Evolutionary conservation across 2,329 filamentous ascomycete genomes (phyloP), one percentile per base, ranked within the genome.

Genomic region (Trichoderma sp.): DNA sequence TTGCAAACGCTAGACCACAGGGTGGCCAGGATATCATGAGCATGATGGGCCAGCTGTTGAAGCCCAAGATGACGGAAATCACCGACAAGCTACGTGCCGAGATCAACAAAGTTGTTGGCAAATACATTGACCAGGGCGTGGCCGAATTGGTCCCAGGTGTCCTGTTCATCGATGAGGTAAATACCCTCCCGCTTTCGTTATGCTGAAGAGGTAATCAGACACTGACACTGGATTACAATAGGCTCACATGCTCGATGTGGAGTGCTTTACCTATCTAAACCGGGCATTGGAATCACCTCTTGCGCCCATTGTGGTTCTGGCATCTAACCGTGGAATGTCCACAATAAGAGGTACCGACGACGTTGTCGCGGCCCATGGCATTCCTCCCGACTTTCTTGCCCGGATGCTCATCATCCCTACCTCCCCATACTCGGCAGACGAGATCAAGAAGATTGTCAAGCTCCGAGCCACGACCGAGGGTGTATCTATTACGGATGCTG

Each of bases 1-100:
- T 98, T 70, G 95, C 95, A 71, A 99, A 99, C 76, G 92, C 95
- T 15, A 86, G 94, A 75, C 95, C 95, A 5, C 93, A 98, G 83
- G 95, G 95, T 64, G 95, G 95, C 53, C 95, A 99, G 84, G 95
- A 99, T 79, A 97, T 99, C 72, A 98, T 99, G 94, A 97, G 94
- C 83, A 98, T 99, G 95, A 98, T 99, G 94, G 95, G 95, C 75
- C 95, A 99, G 81, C 83, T 99, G 76, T 97, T 98, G 93, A 98
- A 98, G 86, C 95, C 95, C 70, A 96, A 96, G 84, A 97, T 97
- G 89, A 99, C 95, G 6, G 95, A 99, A 80, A 98, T 99, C 76
- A 99, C 95, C 34, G 95, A 99, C 81, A 99, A 99, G 84, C 84
- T 99, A 76, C 89, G 95, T 69, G 84, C 88, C 67, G 95, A 99